These are phyloP conservation scores for Parsonsia alboflavescens DNA, from an alignment of 257 asterid species.

Conservation along the genomic window DNA sequence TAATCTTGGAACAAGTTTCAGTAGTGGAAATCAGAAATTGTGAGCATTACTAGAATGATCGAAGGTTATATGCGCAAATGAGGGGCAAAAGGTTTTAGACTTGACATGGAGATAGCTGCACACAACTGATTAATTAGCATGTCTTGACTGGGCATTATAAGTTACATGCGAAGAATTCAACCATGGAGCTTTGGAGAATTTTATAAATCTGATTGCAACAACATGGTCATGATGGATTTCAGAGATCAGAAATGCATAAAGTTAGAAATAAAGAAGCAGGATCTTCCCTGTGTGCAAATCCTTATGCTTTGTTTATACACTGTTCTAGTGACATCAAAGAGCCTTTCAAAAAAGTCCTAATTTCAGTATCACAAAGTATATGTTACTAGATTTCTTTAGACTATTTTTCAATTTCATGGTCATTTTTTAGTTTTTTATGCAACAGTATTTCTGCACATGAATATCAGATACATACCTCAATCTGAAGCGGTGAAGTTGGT, in stretches of 20 bases:
- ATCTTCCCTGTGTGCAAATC: not conserved
- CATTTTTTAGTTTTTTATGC: not conserved
- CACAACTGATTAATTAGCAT: too few relatives aligned
- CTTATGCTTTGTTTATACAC: not conserved
- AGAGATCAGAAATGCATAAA: not conserved
- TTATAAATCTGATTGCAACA: not conserved
- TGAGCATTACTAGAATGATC: not conserved
- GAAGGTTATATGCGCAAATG: not conserved
- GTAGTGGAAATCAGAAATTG: not conserved
- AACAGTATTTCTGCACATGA: not conserved
- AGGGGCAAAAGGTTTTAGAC: not conserved
- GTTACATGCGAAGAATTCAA: too few relatives aligned
- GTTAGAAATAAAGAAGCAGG: not conserved
- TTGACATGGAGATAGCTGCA: not conserved
- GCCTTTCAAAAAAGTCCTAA: not conserved
- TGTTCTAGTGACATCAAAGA: not conserved
- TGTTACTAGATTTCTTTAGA: not conserved
- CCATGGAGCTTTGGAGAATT: too few relatives aligned
- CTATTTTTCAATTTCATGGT: not conserved
- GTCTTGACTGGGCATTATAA: too few relatives aligned
- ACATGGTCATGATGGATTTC: not conserved
- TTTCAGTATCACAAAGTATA: not conserved
- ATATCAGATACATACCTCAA: conserved; percentile 52
- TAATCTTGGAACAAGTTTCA: not conserved
- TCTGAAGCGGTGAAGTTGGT: conserved; percentile 79